These are phyloP conservation scores for Xylaria intraflava DNA, from an alignment of 495 filamentous ascomycete genomes.

Conservation along the genomic window DNA sequence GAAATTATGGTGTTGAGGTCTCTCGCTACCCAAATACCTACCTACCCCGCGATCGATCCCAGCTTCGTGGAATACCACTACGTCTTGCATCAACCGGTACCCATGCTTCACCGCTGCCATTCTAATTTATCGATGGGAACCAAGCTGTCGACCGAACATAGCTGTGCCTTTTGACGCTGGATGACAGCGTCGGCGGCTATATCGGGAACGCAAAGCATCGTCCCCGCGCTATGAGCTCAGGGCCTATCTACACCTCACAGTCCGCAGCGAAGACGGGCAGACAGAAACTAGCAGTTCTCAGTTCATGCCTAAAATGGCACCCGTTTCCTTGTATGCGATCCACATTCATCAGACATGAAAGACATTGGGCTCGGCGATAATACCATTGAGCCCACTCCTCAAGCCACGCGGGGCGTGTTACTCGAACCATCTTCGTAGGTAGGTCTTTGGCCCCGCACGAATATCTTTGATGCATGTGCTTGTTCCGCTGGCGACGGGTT, in stretches of 20 bases:
- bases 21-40: constrained; percentile 58
- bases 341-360: constrained; percentile 35
- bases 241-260: too few relatives aligned
- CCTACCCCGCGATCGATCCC: constrained; percentile 59
- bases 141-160: constrained; percentile 72
- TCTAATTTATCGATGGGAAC: constrained; percentile 69
- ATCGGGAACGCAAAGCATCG: neutral
- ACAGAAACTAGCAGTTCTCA: constrained; percentile 74
- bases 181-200: neutral
- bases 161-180: constrained; percentile 49
- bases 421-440: constrained; percentile 43
- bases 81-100: too few relatives aligned
- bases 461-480: constrained; percentile 42
- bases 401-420: constrained; percentile 48
- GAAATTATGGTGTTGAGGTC: constrained; percentile 41
- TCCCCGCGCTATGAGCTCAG: constrained; percentile 2
- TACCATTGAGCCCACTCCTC: constrained; percentile 52
- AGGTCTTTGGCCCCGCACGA: constrained; percentile 42
- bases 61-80: too few relatives aligned
- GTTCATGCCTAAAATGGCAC: constrained; percentile 61
- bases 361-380: constrained; percentile 39
- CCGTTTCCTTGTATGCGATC: constrained; percentile 54
- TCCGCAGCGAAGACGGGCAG: too few relatives aligned
- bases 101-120: too few relatives aligned
- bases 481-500: constrained; percentile 55